Base-by-base conservation (phyloP, 176 grass and related monocot genomes). In the Musa schizocarpa region DNA sequence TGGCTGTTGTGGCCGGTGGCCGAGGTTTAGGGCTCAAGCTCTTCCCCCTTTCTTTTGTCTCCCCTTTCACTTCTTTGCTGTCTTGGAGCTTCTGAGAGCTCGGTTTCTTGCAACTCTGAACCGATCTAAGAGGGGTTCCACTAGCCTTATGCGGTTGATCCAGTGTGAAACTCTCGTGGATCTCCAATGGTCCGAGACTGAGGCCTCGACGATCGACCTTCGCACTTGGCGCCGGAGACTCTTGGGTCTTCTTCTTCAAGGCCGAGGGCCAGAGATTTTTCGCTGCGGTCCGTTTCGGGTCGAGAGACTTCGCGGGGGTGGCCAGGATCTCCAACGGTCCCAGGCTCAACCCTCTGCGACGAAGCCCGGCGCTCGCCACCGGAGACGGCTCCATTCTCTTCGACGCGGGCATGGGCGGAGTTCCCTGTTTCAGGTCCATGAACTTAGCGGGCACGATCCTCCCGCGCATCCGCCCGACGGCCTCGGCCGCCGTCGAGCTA, bases 171-270 rank as follows among this genome's bases (percentile, higher is more conserved):
- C 82, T 82, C 13, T 83, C 23, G 53, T 87, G 90, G 63, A 98
- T 98, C 84, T 93, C 90, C 81, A 89, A 13, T 0, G 94, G 88
- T 0, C 94, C 94, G 8, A 98, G 88, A 69, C 94, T 92, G 72
- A 87, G 75, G 2, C 88, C 88, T 86, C 90, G 88, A 65, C 84
- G 91, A 4, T 71, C 78, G 64, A 62, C 77, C 14, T 72, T 87
- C 34, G 68, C 25, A 14, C 64, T 77, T 22, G 43, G 68, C 19
- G 68, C 55, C 12, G 77, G 81, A 16, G 85, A 79, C 52, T 79
- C 80, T 9, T 75, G 68, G 4, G 22, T 74, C 75, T 67, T 76
- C 57, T 76, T 76, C 57, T 76, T 83, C 29, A 56, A n/a, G 48
- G 66, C 56, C 8, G 59, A 77, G 0, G 56, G n/a, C 10, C 53